Conservation (phyloP, 208 protist species). For the Crithidia brevicula region DNA sequence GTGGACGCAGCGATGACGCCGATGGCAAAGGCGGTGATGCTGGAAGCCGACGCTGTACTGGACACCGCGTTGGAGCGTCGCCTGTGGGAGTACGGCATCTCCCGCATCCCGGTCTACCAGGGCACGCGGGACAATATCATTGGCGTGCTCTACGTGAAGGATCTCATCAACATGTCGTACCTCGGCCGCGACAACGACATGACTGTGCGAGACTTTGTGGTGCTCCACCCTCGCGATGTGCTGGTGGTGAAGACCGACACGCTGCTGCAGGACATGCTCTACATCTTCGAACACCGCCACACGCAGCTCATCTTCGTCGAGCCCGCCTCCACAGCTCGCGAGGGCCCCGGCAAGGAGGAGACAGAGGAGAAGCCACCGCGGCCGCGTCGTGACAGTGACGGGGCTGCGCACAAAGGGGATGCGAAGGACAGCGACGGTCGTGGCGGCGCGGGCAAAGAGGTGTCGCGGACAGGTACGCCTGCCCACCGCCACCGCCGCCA, state of each 20-base stretch:
- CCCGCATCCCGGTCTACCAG: constrained; percentile 75
- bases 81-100: constrained; percentile 77
- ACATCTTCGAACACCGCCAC: constrained; percentile 54
- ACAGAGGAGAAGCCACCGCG: not conserved
- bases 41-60: constrained; percentile 41
- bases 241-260: constrained; percentile 46
- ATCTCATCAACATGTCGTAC: constrained; percentile 55
- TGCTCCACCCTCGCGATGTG: constrained; percentile 59
- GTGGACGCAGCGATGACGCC: constrained; percentile 62
- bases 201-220: constrained; percentile 64
- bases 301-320: constrained; percentile 76
- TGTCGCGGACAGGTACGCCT: not conserved
- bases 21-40: constrained; percentile 57
- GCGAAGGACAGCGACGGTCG: no score
- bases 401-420: no score
- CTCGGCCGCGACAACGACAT: constrained; percentile 34
- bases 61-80: constrained; percentile 48
- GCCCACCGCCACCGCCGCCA: not conserved
- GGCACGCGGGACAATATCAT: constrained; percentile 44
- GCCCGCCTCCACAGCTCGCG: not conserved
- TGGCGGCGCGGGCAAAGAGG: no score
- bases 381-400: not conserved
- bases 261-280: constrained; percentile 58
- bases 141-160: constrained; percentile 79
- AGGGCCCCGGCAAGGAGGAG: not conserved